These are phyloP conservation scores for Rhytidiadelphus loreus DNA, from an alignment of 225 moss, liverwort and hornwort genomes.

Conservation along the genomic window DNA sequence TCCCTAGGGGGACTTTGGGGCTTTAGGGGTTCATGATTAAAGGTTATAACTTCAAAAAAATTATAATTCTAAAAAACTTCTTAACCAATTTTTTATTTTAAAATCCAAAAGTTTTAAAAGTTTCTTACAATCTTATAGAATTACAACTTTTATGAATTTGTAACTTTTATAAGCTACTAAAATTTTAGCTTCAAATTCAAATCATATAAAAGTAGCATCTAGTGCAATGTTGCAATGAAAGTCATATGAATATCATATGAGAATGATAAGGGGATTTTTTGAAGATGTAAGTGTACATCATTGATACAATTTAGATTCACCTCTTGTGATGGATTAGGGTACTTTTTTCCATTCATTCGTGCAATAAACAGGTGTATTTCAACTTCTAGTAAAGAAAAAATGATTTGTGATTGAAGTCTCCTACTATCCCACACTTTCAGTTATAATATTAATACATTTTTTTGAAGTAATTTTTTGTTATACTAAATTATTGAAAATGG, in stretches of 20 bases:
- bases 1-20: no score
- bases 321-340: no score
- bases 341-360: background rate
- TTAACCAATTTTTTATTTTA: background rate
- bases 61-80: background rate
- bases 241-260: background rate
- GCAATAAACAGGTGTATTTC: no score
- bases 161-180: background rate
- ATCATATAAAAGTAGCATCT: background rate
- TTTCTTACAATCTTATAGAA: no score
- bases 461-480: no score
- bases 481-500: background rate
- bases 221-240: background rate
- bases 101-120: background rate
- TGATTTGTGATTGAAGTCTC: background rate
- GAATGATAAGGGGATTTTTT: background rate
- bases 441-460: background rate
- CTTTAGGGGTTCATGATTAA: background rate
- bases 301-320: background rate
- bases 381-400: background rate
- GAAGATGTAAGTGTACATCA: background rate
- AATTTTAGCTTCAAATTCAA: no score
- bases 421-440: accelerated
- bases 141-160: background rate
- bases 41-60: background rate